Percentiles rank a stretch among this genome's conserved stretches.
Conservation (phyloP, 257 asterid species). For the Jacaranda mimosifolia region DNA sequence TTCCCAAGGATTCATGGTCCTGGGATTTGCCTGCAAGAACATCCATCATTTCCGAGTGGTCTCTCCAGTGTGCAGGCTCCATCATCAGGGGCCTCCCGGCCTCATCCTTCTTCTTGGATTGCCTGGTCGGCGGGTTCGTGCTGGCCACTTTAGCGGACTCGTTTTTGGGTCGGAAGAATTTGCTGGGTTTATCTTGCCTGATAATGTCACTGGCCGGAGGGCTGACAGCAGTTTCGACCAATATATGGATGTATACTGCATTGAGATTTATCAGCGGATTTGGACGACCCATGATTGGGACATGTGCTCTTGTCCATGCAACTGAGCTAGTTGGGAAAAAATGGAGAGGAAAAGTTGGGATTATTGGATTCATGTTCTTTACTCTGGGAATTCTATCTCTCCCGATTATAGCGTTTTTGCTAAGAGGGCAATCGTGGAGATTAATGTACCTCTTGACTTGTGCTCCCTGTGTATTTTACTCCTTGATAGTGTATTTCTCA, state of each 20-base stretch:
- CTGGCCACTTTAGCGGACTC: slow-evolving; percentile 7
- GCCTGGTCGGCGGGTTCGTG: slow-evolving; percentile 53
- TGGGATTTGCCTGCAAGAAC: slow-evolving; percentile 48
- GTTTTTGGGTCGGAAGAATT: slow-evolving; percentile 52
- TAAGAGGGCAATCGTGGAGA: slow-evolving; percentile 54
- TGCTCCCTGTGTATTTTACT: slow-evolving; percentile 43
- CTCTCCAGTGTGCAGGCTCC: slow-evolving; percentile 45
- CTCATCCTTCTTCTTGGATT: slow-evolving; percentile 57
- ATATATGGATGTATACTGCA: slow-evolving; percentile 53
- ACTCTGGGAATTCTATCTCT: slow-evolving; percentile 53
- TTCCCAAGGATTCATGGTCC: slow-evolving; percentile 43
- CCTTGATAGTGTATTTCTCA: slow-evolving; percentile 43
- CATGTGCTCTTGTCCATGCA: slow-evolving; percentile 50
- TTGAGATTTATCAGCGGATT: slow-evolving; percentile 52
- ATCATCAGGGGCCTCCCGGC: slow-evolving; percentile 55
- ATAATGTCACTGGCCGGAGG: slow-evolving; percentile 48
- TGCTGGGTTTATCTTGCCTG: slow-evolving; percentile 48
- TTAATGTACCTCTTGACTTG: slow-evolving; percentile 48
- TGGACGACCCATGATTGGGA: slow-evolving; percentile 51
- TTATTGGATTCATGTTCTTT: slow-evolving; percentile 47
- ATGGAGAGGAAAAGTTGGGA: slow-evolving; percentile 54
- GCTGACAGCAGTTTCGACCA: slow-evolving; percentile 45
- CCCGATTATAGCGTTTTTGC: slow-evolving; percentile 40
- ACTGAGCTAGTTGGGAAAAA: slow-evolving; percentile 55
- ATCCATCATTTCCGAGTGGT: slow-evolving; percentile 56